phyloP scores from a whole-genome alignment of 2,329 filamentous ascomycete species.

The Biscogniauxia mediterranea region DNA sequence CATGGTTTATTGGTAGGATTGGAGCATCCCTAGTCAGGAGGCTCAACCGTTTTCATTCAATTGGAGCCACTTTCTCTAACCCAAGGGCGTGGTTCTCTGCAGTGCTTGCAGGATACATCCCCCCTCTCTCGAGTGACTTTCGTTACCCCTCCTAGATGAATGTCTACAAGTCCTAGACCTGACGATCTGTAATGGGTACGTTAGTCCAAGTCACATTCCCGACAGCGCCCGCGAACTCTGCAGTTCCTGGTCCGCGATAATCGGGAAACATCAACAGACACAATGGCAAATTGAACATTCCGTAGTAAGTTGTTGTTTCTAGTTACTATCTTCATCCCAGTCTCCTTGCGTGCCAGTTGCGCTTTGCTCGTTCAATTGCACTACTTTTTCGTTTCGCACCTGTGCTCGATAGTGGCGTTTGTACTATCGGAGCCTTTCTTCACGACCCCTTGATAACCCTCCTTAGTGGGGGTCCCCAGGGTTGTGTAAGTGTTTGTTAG shows the following conservation, averaged over 20 bases:
- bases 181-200: conserved; percentile 30
- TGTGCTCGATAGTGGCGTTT: conserved; percentile 25
- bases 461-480: conserved; percentile 24
- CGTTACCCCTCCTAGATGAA: conserved; percentile 24
- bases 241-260: conserved; percentile 15
- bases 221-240: conserved; percentile 11
- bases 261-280: conserved; percentile 13
- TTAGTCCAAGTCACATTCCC: conserved; percentile 35
- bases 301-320: conserved; percentile 28
- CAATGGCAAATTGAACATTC: conserved; percentile 33
- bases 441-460: conserved; percentile 28
- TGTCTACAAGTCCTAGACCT: conserved; percentile 26
- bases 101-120: conserved; percentile 22
- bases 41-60: conserved; percentile 14
- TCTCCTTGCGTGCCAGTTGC: conserved; percentile 31
- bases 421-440: conserved; percentile 29
- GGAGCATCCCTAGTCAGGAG: conserved; percentile 25
- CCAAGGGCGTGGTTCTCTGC: conserved; percentile 22
- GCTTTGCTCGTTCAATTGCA: conserved; percentile 3
- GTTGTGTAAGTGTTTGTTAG: conserved; percentile 24
- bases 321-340: conserved; percentile 24
- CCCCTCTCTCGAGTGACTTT: conserved; percentile 24
- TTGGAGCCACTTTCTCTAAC: conserved; percentile 10
- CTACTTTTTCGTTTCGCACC: conserved; percentile 13
- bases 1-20: conserved; percentile 24